Base-by-base conservation (phyloP, 345 rosid genomes). In the Toxicodendron radicans region DNA sequence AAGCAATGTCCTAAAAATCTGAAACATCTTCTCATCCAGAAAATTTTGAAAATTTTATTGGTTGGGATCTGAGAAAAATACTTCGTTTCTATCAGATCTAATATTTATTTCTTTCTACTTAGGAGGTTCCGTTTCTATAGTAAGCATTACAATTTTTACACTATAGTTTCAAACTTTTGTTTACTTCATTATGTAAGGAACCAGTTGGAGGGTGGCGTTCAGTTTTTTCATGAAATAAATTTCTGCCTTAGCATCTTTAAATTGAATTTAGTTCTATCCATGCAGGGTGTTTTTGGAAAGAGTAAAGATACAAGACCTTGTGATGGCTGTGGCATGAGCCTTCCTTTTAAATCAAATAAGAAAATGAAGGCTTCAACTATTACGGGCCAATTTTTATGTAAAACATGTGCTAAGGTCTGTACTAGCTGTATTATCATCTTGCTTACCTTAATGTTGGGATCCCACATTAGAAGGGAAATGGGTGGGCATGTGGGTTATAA, bases 341-440 rank as follows among this genome's bases (percentile, higher is more conserved):
- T 88, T 79, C 85, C 94, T 30, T 53, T 57, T 76, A 86, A 83
- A 83, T 66, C 81, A 72, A 80, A 86, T 67, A 87, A 90, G 79
- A 90, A 83, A 73, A 63, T 78, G 75, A 90, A 91, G 75, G 74
- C 75, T 76, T 82, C 81, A 33, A 78, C 72, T 79, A 84, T 82
- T 51, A 87, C 82, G 70, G 90, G 85, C 77, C 91, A 83, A 53
- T 81, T 85, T 62, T 83, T 91, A 58, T 95, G 99, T 84, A 88
- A 86, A 84, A 84, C 88, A 38, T 95, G 99, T 83, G 85, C 93
- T 30, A 88, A 84, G 91, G 98, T 94, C 46, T 57, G 89, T 82
- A 54, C 32, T 49, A 35, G 9, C 68, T 76, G 24, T 71, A 67
- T 66, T 77, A 2, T 72, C 38, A 35, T 53, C 48, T 69, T 49